These are phyloP conservation scores for Tardiomyces blankii DNA, from an alignment of 1,139 yeast genomes.

Conservation along the genomic window DNA sequence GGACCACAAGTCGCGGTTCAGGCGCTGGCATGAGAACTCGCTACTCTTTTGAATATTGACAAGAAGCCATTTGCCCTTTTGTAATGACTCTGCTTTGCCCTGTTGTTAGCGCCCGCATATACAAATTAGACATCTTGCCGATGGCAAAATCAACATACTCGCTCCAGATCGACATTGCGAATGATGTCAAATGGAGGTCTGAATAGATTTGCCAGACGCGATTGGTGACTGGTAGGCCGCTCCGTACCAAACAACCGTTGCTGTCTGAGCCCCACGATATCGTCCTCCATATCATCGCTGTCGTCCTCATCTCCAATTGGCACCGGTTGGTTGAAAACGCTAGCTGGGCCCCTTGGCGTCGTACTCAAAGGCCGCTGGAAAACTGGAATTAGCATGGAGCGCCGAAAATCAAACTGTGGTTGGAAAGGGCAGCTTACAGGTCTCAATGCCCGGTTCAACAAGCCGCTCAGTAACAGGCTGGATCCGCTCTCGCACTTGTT, in stretches of 20 bases:
- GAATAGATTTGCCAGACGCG: conserved; percentile 67
- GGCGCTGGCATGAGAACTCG: conserved; percentile 79
- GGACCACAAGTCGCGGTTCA: conserved; percentile 93
- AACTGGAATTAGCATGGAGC: conserved; percentile 4
- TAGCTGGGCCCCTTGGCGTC: conserved; percentile 20
- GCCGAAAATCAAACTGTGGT: conserved; percentile 17
- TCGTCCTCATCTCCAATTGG: conserved; percentile 15
- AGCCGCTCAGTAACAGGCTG: conserved; percentile 75
- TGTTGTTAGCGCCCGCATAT: neutral
- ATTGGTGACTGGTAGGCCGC: conserved; percentile 48
- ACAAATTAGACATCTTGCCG: neutral
- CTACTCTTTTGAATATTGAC: conserved; percentile 77
- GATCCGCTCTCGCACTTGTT: conserved; percentile 59
- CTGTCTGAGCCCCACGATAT: conserved; percentile 8
- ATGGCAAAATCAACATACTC: no score
- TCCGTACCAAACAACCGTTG: neutral
- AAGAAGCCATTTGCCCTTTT: conserved; percentile 66
- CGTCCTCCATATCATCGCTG: conserved; percentile 10
- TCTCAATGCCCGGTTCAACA: conserved; percentile 33
- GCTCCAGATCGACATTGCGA: conserved; percentile 50
- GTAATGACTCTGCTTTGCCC: conserved; percentile 39
- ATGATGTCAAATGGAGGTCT: conserved; percentile 92
- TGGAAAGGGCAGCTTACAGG: conserved; percentile 8
- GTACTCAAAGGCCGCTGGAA: neutral
- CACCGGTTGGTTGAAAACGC: conserved; percentile 40